Conservation (phyloP, 2,329 filamentous ascomycete species). For the Colletotrichum sojae region DNA sequence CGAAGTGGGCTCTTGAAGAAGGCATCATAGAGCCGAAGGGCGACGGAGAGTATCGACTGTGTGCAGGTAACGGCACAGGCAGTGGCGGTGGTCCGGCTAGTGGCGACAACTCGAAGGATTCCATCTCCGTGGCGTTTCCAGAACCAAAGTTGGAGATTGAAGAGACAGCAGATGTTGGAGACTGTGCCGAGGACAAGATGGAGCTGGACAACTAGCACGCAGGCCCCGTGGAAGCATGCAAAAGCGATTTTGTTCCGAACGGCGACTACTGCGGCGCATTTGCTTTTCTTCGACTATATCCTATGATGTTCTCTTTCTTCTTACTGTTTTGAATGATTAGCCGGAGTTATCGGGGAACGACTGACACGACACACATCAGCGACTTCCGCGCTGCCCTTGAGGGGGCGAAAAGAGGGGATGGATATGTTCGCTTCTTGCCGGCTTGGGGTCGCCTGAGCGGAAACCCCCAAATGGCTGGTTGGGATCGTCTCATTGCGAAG, state of each 20-base stretch:
- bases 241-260: conserved; percentile 6
- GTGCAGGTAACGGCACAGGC: conserved; percentile 55
- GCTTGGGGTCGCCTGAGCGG: conserved; percentile 8
- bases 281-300: conserved; percentile 32
- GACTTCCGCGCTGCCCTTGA: conserved; percentile 21
- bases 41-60: conserved; percentile 71
- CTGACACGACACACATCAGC: conserved; percentile 40
- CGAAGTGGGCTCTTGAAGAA: conserved; percentile 75
- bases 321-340: conserved; percentile 18
- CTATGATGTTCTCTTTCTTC: conserved; percentile 10
- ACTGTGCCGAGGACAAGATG: conserved; percentile 18
- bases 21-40: conserved; percentile 72
- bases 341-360: conserved; percentile 35
- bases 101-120: conserved; percentile 41
- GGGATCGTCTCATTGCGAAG: conserved; percentile 4
- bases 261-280: conserved; percentile 1
- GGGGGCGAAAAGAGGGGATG: background rate
- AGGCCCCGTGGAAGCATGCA: background rate
- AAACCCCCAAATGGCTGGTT: conserved; percentile 1
- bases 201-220: conserved; percentile 20
- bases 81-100: conserved; percentile 39
- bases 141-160: conserved; percentile 36
- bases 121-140: conserved; percentile 40
- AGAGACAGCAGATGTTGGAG: conserved; percentile 17
- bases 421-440: conserved; percentile 24